phyloP scores from a whole-genome alignment of 495 filamentous ascomycete species.

The Gamarada debralockiae region DNA sequence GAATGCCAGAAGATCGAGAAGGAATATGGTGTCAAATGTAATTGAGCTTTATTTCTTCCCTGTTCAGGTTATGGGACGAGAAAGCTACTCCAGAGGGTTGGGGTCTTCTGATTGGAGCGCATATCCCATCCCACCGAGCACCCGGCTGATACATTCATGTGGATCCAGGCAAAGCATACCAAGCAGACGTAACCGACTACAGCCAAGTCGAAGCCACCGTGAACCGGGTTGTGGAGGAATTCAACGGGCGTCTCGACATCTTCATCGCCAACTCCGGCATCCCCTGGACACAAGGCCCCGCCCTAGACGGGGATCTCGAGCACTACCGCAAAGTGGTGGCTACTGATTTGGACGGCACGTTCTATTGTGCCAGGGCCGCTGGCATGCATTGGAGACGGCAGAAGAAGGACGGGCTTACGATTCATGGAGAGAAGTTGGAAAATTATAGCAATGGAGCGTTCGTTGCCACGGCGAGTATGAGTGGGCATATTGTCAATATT shows the following conservation, averaged over 20 bases:
- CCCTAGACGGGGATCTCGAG: conserved; percentile 86
- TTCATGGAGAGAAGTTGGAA: background rate
- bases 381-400: conserved; percentile 68
- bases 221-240: conserved; percentile 57
- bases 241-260: conserved; percentile 72
- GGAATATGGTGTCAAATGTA: conserved; percentile 33
- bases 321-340: background rate
- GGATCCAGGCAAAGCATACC: conserved; percentile 79
- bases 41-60: too few species aligned
- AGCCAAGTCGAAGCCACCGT: conserved; percentile 68
- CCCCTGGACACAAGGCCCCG: conserved; percentile 60
- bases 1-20: conserved; percentile 67
- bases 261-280: conserved; percentile 82
- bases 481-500: conserved; percentile 82
- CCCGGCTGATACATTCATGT: conserved; percentile 24
- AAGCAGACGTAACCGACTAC: conserved; percentile 78
- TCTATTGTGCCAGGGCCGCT: conserved; percentile 81
- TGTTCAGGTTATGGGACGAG: too few species aligned
- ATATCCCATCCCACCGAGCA: background rate
- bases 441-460: background rate
- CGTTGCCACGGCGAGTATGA: conserved; percentile 67
- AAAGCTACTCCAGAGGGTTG: conserved; percentile 67
- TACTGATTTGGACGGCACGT: conserved; percentile 93
- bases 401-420: background rate
- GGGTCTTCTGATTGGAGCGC: too few species aligned